Evolutionary conservation across 2,329 filamentous ascomycete genomes (phyloP).

Genomic region (Clarireedia paspali): DNA sequence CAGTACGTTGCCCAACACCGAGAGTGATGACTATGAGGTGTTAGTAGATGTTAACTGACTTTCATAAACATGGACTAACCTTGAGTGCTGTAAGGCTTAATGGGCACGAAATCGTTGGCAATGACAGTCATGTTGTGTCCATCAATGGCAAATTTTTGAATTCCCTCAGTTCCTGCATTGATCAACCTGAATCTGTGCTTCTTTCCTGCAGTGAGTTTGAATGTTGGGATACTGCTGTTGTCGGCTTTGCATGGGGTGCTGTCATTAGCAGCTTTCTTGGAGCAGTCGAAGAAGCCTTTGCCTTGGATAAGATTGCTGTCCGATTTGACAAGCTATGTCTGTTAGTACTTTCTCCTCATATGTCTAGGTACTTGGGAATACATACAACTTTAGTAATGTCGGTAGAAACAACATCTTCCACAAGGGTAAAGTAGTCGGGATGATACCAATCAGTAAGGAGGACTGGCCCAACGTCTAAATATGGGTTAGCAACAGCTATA

Average conservation of each 20-base stretch:
- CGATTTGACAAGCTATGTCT: constrained; percentile 14
- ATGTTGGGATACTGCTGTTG: constrained; percentile 19
- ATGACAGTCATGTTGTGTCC: constrained; percentile 50
- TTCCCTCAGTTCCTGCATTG: constrained; percentile 35
- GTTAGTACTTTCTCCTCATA: not conserved
- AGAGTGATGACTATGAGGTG: constrained; percentile 25
- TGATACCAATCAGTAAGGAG: constrained; percentile 33
- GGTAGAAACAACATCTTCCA: constrained; percentile 33
- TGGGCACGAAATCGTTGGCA: constrained; percentile 54
- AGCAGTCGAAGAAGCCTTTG: constrained; percentile 20
- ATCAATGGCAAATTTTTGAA: constrained; percentile 41
- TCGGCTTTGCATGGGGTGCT: constrained; percentile 12
- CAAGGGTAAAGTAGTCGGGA: constrained; percentile 37
- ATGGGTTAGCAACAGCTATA: not conserved
- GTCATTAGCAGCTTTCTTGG: constrained; percentile 1
- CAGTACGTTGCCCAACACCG: constrained; percentile 33
- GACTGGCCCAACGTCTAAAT: constrained; percentile 44
- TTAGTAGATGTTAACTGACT: not conserved
- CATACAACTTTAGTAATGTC: not conserved
- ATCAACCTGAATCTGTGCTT: constrained; percentile 40
- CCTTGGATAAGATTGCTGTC: constrained; percentile 27
- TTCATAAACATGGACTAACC: constrained; percentile 35
- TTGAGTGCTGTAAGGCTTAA: constrained; percentile 53
- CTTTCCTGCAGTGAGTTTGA: constrained; percentile 33
- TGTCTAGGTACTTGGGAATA: not conserved